phyloP scores from a whole-genome alignment of 108 stramenopile genomes.

The Cyclotella baltica region DNA sequence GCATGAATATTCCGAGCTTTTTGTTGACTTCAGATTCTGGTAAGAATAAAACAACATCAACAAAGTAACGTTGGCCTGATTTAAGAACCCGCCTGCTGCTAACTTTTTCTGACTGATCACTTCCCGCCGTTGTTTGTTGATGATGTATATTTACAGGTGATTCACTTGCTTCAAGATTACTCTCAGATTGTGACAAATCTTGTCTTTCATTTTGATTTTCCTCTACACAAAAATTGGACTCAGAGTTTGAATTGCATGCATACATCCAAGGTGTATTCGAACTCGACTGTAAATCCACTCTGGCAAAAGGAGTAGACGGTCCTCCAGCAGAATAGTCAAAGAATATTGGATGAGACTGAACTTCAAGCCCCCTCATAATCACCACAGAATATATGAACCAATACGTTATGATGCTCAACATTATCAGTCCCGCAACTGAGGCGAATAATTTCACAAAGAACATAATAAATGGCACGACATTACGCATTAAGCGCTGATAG shows the following conservation, averaged over 20 bases:
- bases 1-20: constrained; percentile 68
- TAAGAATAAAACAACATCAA: constrained; percentile 68
- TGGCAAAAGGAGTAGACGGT: constrained; percentile 24
- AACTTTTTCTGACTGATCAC: not conserved
- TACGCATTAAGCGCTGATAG: constrained; percentile 16
- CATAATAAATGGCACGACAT: constrained; percentile 31
- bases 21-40: constrained; percentile 75
- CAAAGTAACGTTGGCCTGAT: constrained; percentile 59
- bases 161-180: not conserved
- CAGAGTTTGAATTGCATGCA: constrained; percentile 12
- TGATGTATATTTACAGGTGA: not conserved
- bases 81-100: constrained; percentile 40
- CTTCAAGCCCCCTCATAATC: constrained; percentile 55
- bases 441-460: constrained; percentile 30
- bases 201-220: constrained; percentile 1
- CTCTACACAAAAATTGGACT: constrained; percentile 21
- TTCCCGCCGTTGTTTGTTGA: not conserved
- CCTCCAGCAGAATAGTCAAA: constrained; percentile 50
- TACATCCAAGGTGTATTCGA: constrained; percentile 42
- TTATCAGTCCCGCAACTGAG: constrained; percentile 11
- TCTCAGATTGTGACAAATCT: not conserved
- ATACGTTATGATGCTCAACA: constrained; percentile 43
- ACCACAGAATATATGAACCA: constrained; percentile 19
- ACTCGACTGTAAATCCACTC: constrained; percentile 40
- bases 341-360: constrained; percentile 47